Base-by-base conservation (phyloP, 2,329 filamentous ascomycete species). In the Davidsoniella australis region DNA sequence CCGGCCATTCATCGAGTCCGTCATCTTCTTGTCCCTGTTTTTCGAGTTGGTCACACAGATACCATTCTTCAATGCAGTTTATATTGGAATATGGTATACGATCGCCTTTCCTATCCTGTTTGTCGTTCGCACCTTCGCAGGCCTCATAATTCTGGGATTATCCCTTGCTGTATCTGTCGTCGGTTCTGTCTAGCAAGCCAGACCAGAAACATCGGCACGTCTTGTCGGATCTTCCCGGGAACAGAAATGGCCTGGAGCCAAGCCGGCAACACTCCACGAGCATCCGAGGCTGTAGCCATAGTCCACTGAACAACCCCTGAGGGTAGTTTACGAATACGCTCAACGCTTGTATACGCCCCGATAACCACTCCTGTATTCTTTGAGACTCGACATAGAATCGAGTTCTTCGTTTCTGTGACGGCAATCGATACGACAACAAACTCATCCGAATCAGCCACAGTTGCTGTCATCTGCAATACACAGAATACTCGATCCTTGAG, bases 281-380 rank as follows among this genome's bases (percentile, higher is more conserved):
- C 83, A 60, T 88, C 75, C 52, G 78, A 82, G 9, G 78, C 73
- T 8, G 83, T 88, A 7, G 76, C 81, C 81, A 89, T 88, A 51
- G 80, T 67, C 84, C 84, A 91, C 61, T 82, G 78, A 43, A 84
- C 68, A 16, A 64, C 60, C 1, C 65, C 64, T n/a, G 56, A 59
- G 3, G 57, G 59, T 4, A 71, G 53, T 57, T 69, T 64, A 50
- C 70, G 64, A 33, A 82, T 64, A 42, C 74, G 64, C 65, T 87
- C 82, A 1, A 86, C 67, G 54, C 76, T 80, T 24, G 69, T 73
- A 57, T 85, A 86, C 8, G 67, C 66, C 3, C 73, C 82, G 26
- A 72, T 61, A 6, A 78, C 71, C 2, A 74, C 54, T 26, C 62
- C 67, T 53, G 68, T 68, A 17, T 69, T 67, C 20, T 62, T 61